Base-by-base conservation (phyloP, 1,284 basidiomycete genomes). In the Ustilago tritici region DNA sequence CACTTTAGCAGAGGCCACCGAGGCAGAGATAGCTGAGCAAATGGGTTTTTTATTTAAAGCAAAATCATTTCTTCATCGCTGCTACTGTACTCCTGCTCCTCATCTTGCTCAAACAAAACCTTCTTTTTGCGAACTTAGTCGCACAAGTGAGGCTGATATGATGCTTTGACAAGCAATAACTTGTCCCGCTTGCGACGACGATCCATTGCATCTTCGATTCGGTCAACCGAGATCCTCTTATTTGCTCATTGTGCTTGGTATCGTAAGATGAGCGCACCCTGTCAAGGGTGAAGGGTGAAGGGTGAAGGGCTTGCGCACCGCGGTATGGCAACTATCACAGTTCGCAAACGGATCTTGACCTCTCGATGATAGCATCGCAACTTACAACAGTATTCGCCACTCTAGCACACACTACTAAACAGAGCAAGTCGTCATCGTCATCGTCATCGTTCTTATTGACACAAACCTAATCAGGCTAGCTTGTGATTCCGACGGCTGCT, bases 121-220 rank as follows among this genome's bases (percentile, higher is more conserved):
- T 43, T 43, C 23, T 17, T 41, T 54, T 57, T 40, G 38, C 41
- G 31, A 54, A 46, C 28, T 36, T n/a, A n/a, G 32, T 12, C 46
- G 46, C 46, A n/a, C 46, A 31, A 38, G 34, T 14, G 49, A 58
- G 50, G 50, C 55, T 54, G 63, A 54, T 56, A 47, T 49, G 35
- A 35, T 65, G 63, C 56, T 66, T 66, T 60, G 63, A 47, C 63
- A 65, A 65, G 56, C 63, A 59, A 38, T 32, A 1, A 23, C 34
- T 46, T 19, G n/a, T 28, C 40, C 40, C 40, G 40, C 40, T 41
- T 41, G 40, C 40, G 32, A 36, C 23, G 55, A 32, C 23, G 46
- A 49, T n/a, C 53, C 40, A 40, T 35, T 23, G 34, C 28, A 23
- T 38, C 53, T 28, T 32, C 19, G 28, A 41, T 28, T 28, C 23